Base-by-base conservation (phyloP, 306 rosid genomes). In the Corylus americana region DNA sequence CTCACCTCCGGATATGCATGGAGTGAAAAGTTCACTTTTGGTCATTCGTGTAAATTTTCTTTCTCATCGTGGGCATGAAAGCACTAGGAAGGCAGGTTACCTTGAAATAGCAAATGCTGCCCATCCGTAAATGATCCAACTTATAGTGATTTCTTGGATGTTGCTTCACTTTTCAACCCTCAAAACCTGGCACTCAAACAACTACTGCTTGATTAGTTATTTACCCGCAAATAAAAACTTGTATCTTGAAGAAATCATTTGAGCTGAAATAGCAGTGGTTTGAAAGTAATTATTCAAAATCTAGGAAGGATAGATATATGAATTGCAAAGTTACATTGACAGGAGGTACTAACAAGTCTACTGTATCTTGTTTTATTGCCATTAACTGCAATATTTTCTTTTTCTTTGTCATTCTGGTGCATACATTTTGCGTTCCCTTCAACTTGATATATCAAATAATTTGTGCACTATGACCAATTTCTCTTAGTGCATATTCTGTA, bases 51-150 rank as follows among this genome's bases (percentile, higher is more conserved):
- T 29, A 16, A 29, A 42, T 5, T 68, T 68, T 68, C 51, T 68
- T 18, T 42, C 72, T 39, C 16, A 5, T 68, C 10, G 29, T 0
- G 0, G 70, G 50, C 50, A 18, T 14, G 48, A 48, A 35, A 37
- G 48, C 70, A 35, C 18, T 64, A 42, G n/a, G 49, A 39, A 42
- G 72, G 29, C 66, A 67, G 11, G 72, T 67, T 42, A 29, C 49
- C 72, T 67, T 25, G 18, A 20, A 67, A 18, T 67, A 18, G 72
- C 72, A 68, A 68, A 42, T 68, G 29, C 27, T 31, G 53, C 72
- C 11, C 9, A 29, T 37, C n/a, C 72, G 8, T 42, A 67, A 10
- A 18, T 67, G 11, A 10, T 18, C 72, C 9, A 68, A 13, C 29
- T 68, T 68, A 39, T 68, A 8, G 13, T 39, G 31, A 18, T 18